Percentiles rank a stretch among this genome's conserved stretches.
These are phyloP conservation scores for Ilyonectria sp. DNA, from an alignment of 2,329 filamentous ascomycete genomes.

Conservation along the genomic window DNA sequence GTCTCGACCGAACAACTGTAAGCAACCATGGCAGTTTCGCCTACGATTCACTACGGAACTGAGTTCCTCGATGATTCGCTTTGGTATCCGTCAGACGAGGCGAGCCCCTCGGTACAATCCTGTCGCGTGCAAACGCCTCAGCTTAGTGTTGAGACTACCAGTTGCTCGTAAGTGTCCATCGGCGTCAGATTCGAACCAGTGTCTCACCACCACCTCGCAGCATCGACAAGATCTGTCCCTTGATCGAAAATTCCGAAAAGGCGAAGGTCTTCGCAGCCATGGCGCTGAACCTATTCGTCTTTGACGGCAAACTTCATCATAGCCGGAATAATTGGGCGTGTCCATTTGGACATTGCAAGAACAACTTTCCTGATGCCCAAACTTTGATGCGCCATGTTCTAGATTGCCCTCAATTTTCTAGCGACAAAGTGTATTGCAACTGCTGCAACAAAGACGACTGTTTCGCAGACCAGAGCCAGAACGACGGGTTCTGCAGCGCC, in stretches of 20 bases:
- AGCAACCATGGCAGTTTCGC: conserved; percentile 11
- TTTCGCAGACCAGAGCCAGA: neutral
- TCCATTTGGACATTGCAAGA: conserved; percentile 18
- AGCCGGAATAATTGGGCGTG: conserved; percentile 9
- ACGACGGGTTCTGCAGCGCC: neutral
- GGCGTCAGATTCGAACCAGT: neutral
- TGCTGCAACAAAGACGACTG: conserved; percentile 1
- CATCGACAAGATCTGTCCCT: neutral
- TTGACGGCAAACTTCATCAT: neutral
- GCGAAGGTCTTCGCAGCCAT: conserved; percentile 16
- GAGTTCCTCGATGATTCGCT: neutral
- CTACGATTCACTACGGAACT: neutral
- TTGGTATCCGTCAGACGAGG: neutral
- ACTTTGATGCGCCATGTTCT: conserved; percentile 12
- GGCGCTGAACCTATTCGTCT: conserved; percentile 12
- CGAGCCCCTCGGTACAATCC: neutral
- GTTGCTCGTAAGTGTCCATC: conserved; percentile 11
- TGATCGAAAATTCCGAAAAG: conserved; percentile 8
- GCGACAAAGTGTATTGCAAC: conserved; percentile 12
- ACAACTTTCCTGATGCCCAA: neutral
- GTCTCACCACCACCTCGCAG: conserved; percentile 3
- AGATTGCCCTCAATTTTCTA: neutral
- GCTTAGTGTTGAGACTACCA: neutral
- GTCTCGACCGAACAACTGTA: conserved; percentile 1
- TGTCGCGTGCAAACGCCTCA: neutral